Percentiles rank a stretch among this genome's conserved stretches.
Conservation (phyloP, 2,329 filamentous ascomycete genomes). For the Ophiostoma piceae region DNA sequence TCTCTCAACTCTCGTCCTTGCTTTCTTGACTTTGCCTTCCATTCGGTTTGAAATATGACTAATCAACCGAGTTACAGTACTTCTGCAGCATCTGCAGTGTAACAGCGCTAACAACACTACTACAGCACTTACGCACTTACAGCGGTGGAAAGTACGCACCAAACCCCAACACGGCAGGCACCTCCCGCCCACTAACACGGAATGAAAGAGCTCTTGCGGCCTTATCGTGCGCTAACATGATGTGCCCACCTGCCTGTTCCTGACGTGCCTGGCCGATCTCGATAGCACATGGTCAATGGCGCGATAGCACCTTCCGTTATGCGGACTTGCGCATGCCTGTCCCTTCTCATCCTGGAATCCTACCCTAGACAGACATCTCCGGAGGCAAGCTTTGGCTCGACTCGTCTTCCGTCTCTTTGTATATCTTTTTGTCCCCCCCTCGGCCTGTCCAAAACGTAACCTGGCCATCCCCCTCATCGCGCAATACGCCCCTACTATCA, state of each 20-base stretch:
- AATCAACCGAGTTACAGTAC: background rate
- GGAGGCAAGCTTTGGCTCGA: background rate
- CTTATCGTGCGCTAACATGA: conserved; percentile 7
- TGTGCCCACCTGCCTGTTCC: conserved; percentile 13
- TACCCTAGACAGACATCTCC: background rate
- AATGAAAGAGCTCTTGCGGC: background rate
- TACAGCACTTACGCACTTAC: background rate
- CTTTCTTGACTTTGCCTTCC: background rate
- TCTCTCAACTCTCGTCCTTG: background rate
- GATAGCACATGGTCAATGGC: background rate
- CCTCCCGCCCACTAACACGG: conserved; percentile 3
- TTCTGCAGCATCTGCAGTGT: background rate
- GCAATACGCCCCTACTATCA: background rate
- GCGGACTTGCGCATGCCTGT: background rate
- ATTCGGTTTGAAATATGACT: background rate
- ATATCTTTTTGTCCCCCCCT: background rate
- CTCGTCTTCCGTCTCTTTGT: background rate
- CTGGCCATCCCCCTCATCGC: background rate
- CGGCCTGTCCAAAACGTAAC: background rate
- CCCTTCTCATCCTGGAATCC: background rate
- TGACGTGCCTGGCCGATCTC: conserved; percentile 6
- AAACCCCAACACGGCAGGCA: background rate
- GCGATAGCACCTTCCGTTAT: conserved; percentile 3
- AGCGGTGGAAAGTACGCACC: background rate
- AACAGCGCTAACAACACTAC: background rate